Evolutionary conservation across 768 basidiomycete species (phyloP), one percentile per base, ranked within the genome.

Genomic region (Tylopilus rubrobrunneus): DNA sequence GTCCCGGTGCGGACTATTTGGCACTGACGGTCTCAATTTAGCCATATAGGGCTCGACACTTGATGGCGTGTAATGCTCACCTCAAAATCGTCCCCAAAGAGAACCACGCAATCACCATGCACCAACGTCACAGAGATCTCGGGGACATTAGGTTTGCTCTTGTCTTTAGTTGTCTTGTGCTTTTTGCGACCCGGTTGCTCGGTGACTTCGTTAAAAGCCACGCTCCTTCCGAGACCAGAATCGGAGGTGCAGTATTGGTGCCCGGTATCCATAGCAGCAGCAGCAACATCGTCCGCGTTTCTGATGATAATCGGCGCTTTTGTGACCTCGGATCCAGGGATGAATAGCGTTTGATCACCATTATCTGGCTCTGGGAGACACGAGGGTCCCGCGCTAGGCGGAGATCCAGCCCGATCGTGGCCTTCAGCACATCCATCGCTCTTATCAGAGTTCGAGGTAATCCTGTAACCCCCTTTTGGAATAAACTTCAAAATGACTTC

Each of bases 41-140:
- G 45, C 33, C 27, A 51, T 45, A 42, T 17, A 10, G 3, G 12
- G 36, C 15, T 12, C 33, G 4, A 25, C 42, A n/a, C 48, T 34
- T 19, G 7, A 45, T n/a, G 3, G 25, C 14, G 31, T 15, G 36
- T 34, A n/a, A 48, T 63, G 70, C 56, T 72, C 62, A 75, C 74
- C 65, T 76, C 73, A 49, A 73, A 75, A 42, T 71, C 71, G 48
- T 72, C 75, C 10, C 76, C 75, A 3, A 8, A 57, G 7, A 76
- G 62, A 37, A 76, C 44, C 2, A 71, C 57, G 47, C 68, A 62
- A 60, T 76, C 75, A 0, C 76, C 74, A 51, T 77, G 75, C 8
- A 74, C 67, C 37, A 76, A 61, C 19, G 70, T 74, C 49, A 74
- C 36, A 17, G 67, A 61, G 21, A 70, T 62, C 43, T 59, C 49